Evolutionary conservation across 805 yeast species (phyloP).

Genomic region (Metschnikowia similis): DNA sequence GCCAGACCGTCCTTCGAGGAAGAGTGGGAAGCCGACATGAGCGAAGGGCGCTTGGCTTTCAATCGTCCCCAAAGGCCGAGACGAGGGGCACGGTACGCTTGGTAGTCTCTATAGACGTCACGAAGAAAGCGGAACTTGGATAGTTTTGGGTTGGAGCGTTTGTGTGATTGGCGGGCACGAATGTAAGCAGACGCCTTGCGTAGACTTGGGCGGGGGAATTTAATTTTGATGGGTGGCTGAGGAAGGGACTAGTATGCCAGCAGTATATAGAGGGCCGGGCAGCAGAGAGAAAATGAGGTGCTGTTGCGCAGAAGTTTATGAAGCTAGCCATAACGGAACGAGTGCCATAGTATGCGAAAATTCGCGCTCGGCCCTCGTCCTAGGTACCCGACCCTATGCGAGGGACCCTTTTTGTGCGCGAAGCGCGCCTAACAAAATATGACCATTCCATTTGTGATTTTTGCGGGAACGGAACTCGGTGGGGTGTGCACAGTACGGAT

Average conservation of each 20-base stretch:
- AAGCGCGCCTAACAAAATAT: too few relatives aligned
- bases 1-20: not conserved
- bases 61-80: constrained; percentile 15
- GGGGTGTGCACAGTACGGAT: too few relatives aligned
- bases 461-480: too few relatives aligned
- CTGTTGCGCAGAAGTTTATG: not conserved
- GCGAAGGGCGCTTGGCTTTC: constrained; percentile 9
- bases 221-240: constrained; percentile 6
- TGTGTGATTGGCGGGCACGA: constrained; percentile 13
- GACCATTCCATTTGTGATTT: too few relatives aligned
- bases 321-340: too few relatives aligned
- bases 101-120: constrained; percentile 32
- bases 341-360: too few relatives aligned
- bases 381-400: too few relatives aligned
- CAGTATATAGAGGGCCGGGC: not conserved
- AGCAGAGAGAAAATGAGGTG: not conserved
- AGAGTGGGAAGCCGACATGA: constrained; percentile 11
- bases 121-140: constrained; percentile 24
- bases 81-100: constrained; percentile 20
- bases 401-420: too few relatives aligned
- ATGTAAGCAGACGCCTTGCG: constrained; percentile 13
- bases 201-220: constrained; percentile 7
- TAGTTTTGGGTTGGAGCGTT: constrained; percentile 13
- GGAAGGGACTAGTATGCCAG: not conserved
- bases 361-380: too few relatives aligned